Conservation (phyloP, 1,139 yeast genomes). For the Debaryomyces robertsiae region DNA sequence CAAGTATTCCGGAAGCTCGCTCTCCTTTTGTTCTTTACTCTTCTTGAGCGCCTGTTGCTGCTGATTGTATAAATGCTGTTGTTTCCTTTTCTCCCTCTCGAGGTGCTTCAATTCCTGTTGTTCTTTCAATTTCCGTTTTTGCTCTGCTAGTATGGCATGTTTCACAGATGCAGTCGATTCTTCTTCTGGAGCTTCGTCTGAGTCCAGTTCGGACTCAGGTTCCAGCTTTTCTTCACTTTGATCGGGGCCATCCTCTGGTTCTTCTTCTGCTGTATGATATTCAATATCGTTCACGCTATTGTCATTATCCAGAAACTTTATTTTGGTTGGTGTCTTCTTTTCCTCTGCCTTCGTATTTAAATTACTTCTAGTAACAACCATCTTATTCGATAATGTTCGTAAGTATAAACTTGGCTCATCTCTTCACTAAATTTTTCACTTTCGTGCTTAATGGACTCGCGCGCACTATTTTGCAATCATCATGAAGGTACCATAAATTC, state of each 20-base stretch:
- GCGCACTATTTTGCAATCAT: conserved; percentile 11
- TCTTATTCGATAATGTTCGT: conserved; percentile 9
- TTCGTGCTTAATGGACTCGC: neutral
- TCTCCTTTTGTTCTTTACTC: conserved; percentile 22
- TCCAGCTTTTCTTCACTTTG: conserved; percentile 19
- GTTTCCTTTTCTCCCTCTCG: conserved; percentile 53
- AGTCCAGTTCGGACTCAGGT: conserved; percentile 27
- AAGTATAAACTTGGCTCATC: conserved; percentile 9
- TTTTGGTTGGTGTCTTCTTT: conserved; percentile 20
- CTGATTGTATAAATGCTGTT: conserved; percentile 47
- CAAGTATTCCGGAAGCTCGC: conserved; percentile 50
- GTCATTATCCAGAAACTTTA: conserved; percentile 31
- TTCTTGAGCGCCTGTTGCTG: conserved; percentile 49
- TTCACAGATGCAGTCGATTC: conserved; percentile 38
- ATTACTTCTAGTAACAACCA: conserved; percentile 32
- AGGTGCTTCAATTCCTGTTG: conserved; percentile 36
- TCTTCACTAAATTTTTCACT: conserved; percentile 11
- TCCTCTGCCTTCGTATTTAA: conserved; percentile 13
- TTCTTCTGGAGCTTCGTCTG: conserved; percentile 55
- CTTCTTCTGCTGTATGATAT: conserved; percentile 22
- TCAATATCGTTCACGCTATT: conserved; percentile 17
- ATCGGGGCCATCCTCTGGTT: conserved; percentile 16
- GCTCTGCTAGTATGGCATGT: conserved; percentile 34
- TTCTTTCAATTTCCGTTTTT: conserved; percentile 35
- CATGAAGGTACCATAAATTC: neutral